Evolutionary conservation across 148 eudicot species (phyloP), one percentile per base, ranked within the genome.

Genomic region (Rhododendron williamsianum): DNA sequence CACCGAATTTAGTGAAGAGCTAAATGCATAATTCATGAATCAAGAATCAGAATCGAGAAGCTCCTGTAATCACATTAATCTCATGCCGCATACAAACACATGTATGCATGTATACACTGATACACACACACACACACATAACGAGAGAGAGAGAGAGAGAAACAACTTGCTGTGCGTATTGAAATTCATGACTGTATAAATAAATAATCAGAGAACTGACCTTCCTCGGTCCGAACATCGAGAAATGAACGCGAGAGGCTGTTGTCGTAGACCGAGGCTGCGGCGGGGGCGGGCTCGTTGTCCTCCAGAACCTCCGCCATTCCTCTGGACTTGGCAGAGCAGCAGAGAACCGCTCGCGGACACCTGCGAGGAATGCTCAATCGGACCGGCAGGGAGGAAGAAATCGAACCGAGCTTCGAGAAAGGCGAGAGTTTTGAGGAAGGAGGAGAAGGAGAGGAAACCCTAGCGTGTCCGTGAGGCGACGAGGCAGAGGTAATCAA

Each of bases 161-260:
- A 0, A 65, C 72, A 9, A 65, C 4, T 65, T 9, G 72, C 33
- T n/a, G 1, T 8, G 72, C 12, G 72, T 9, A 65, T 25, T n/a
- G 10, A 65, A 65, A 65, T 9, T 33, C 33, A n/a, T 2, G 33
- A 65, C 4, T 65, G 30, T 65, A 65, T 65, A 9, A n/a, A 25
- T 63, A 21, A 60, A 23, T 23, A 60, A 30, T 4, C 38, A 10
- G 36, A 27, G 73, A 83, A 49, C 83, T n/a, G 80, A 87, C 92
- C 91, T 78, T 89, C 85, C 72, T 86, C 90, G 9, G 87, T 49
- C 2, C 85, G 88, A 35, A 86, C 87, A 48, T 86, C 91, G 21
- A 86, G 83, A 74, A 91, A 91, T 43, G 90, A 76, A 13, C 87
- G 89, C 13, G 89, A 87, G 16, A 82, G 51, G n/a, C 63, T 83